phyloP scores from a whole-genome alignment of 129 eudicot species.

The Escallonia rubra region DNA sequence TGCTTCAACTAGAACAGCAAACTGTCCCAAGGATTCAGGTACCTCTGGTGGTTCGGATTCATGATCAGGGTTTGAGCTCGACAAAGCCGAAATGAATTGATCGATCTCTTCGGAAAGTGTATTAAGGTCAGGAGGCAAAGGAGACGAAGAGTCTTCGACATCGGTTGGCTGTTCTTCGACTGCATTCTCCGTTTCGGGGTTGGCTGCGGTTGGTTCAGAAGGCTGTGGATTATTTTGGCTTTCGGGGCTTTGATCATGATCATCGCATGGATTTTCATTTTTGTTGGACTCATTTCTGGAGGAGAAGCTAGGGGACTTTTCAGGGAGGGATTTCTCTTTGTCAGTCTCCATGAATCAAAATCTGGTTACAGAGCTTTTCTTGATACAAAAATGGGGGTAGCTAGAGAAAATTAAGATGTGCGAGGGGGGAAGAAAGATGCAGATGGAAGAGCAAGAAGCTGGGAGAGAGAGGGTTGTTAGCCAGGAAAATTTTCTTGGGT shows the following conservation, averaged over 20 bases:
- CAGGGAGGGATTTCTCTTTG: conserved; percentile 12
- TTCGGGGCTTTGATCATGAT: not conserved
- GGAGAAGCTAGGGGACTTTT: conserved; percentile 3
- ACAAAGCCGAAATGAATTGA: conserved; percentile 31
- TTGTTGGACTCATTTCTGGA: not conserved
- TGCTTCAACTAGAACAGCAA: conserved; percentile 45
- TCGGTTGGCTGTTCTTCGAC: not conserved
- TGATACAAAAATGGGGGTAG: not conserved
- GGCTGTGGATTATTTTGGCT: not conserved
- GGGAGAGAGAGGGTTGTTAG: conserved; percentile 3
- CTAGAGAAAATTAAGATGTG: not conserved
- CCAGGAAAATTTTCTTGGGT: conserved; percentile 5
- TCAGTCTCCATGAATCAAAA: conserved; percentile 23
- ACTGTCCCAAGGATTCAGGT: conserved; percentile 33
- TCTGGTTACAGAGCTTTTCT: not conserved
- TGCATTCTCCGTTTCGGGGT: not conserved
- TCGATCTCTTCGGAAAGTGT: conserved; percentile 51
- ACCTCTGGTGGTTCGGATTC: conserved; percentile 30
- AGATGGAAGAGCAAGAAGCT: not conserved
- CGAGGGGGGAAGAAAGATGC: not conserved
- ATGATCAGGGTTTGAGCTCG: not conserved
- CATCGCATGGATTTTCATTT: not conserved
- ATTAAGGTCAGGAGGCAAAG: conserved; percentile 31
- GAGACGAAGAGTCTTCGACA: not conserved
- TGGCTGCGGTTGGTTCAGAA: not conserved